Base-by-base conservation (phyloP, 208 protist species). In the Novymonas esmeraldas region DNA sequence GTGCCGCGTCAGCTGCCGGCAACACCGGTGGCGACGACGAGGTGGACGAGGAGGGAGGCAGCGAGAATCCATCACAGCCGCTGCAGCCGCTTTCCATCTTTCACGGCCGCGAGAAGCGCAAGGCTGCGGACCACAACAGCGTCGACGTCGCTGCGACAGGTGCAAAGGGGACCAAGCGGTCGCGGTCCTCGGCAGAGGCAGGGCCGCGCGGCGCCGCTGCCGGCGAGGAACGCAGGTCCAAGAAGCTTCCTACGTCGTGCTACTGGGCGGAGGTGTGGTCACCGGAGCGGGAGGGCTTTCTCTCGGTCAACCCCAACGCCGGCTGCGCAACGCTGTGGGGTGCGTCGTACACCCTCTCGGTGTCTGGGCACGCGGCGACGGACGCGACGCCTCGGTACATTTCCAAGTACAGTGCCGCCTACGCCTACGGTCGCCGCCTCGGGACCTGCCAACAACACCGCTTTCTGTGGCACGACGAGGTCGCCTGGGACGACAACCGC, bases 261-360 rank as follows among this genome's bases (percentile, higher is more conserved):
- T 93, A 89, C 58, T 97, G 92, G 92, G 77, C 87, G 18, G 89
- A 97, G 61, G 92, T 97, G 58, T 97, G 92, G 92, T 86, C 86
- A 38, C 66, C 78, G 6, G 81, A 93, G 56, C 77, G 88, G n/a
- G 64, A 91, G 49, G 78, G 46, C 33, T 97, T 87, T 59, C 73
- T 97, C 26, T 86, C 92, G 1, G 87, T 95, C 10, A 97, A 97
- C 50, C 89, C 92, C 18, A 94, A 88, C 65, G 54, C 52, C 10
- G 78, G 74, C 18, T 92, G 81, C 54, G 68, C 88, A 1, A 93
- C 89, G 41, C 58, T 94, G 11, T 97, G 87, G 85, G 89, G 88
- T 22, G 81, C 89, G 2, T 80, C 89, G 36, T 95, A 97, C 68
- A 91, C 86, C 9, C 87, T 97, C 62, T 87, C 89, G 13, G 48